phyloP scores from a whole-genome alignment of 345 rosid species.

The Dimocarpus longan region DNA sequence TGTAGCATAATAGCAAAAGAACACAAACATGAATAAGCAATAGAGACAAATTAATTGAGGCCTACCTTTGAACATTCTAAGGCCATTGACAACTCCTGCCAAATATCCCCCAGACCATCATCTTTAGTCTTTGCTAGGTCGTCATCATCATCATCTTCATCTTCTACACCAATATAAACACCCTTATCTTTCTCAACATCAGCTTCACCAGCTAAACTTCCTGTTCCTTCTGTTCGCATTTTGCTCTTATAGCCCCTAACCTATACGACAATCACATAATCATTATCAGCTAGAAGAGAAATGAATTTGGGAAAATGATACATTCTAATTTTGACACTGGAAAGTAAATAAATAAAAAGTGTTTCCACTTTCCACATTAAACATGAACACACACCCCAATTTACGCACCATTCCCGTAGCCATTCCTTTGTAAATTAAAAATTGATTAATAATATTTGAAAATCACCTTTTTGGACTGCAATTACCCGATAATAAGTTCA shows the following conservation, averaged over 20 bases:
- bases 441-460: not conserved
- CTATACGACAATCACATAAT: slow-evolving; percentile 29
- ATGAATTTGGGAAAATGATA: not conserved
- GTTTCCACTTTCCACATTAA: not conserved
- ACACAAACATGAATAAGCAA: not conserved
- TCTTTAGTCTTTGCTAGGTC: slow-evolving; percentile 41
- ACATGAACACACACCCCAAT: not conserved
- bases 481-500: not conserved
- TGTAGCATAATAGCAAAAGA: not conserved
- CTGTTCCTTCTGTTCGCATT: slow-evolving; percentile 29
- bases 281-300: slow-evolving; percentile 15
- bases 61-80: slow-evolving; percentile 72
- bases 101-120: slow-evolving; percentile 80
- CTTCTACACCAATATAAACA: slow-evolving; percentile 61
- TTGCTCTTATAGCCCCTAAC: slow-evolving; percentile 20
- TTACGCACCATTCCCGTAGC: not conserved
- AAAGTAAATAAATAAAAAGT: not conserved
- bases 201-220: slow-evolving; percentile 19
- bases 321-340: not conserved
- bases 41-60: not conserved
- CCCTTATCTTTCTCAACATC: slow-evolving; percentile 54
- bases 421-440: not conserved
- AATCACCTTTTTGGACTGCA: not conserved
- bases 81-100: slow-evolving; percentile 82
- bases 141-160: slow-evolving; percentile 45